Evolutionary conservation across 257 asterid species (phyloP).

Genomic region (Nicotiana otophora): DNA sequence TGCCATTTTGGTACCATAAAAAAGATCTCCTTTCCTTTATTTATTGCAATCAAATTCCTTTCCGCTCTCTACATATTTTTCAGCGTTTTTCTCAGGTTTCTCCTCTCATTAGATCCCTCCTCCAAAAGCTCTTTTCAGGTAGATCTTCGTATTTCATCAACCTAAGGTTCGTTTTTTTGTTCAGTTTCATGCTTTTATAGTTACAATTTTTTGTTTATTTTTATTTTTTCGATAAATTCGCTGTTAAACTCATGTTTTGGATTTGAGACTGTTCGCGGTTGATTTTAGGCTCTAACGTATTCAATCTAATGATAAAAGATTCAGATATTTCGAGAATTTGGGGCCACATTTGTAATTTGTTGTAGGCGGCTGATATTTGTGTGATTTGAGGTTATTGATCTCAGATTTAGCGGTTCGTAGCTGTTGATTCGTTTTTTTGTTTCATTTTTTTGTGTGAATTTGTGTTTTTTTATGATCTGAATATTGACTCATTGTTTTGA

Average conservation of each 20-base stretch:
- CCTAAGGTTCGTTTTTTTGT: neutral
- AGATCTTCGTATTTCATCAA: neutral
- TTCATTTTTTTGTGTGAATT: neutral
- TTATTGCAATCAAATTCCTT: constrained; percentile 17
- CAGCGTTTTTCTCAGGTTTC: constrained; percentile 34
- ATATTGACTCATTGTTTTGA: constrained; percentile 16
- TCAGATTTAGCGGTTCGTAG: neutral
- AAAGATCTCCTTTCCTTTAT: constrained; percentile 7
- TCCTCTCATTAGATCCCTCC: constrained; percentile 15
- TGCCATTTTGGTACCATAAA: neutral
- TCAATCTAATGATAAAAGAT: neutral
- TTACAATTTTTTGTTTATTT: neutral
- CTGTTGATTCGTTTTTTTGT: neutral
- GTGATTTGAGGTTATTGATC: constrained; percentile 2
- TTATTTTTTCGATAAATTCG: neutral
- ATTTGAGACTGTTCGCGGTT: neutral
- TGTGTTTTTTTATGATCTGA: constrained; percentile 15
- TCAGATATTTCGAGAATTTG: neutral
- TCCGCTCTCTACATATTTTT: neutral
- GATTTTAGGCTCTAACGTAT: neutral
- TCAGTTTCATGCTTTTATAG: neutral
- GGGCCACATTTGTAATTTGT: neutral
- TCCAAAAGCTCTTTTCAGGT: constrained; percentile 12
- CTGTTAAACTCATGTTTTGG: neutral
- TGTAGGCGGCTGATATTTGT: neutral